Conservation (phyloP, 495 filamentous ascomycete genomes). For the Hypoxylon trugodes region DNA sequence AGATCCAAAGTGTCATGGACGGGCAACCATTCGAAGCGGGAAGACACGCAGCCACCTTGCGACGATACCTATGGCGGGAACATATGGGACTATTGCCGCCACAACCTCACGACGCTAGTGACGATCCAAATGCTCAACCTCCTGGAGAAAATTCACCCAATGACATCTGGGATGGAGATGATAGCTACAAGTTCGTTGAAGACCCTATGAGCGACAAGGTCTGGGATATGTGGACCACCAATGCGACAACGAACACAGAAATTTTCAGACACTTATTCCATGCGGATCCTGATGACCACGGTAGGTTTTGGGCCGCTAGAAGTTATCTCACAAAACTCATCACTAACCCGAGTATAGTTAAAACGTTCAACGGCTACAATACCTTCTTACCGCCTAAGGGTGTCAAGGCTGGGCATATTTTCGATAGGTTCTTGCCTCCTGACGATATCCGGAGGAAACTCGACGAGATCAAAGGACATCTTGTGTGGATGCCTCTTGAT, state of each 20-base stretch:
- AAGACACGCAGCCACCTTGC: slow-evolving; percentile 79
- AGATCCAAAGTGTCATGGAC: slow-evolving; percentile 79
- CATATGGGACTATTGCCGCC: slow-evolving; percentile 85
- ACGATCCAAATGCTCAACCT: slow-evolving; percentile 83
- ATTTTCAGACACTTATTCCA: slow-evolving; percentile 91
- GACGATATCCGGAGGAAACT: slow-evolving; percentile 77
- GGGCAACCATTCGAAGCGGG: slow-evolving; percentile 78
- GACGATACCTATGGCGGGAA: slow-evolving; percentile 90
- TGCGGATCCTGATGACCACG: slow-evolving; percentile 88
- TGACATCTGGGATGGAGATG: slow-evolving; percentile 66
- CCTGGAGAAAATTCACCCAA: slow-evolving; percentile 77
- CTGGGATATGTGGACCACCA: slow-evolving; percentile 84
- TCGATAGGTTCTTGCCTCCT: slow-evolving; percentile 74
- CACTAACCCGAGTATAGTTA: slow-evolving; percentile 57
- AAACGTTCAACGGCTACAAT: slow-evolving; percentile 90
- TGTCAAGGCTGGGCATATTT: slow-evolving; percentile 84
- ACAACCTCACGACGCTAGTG: slow-evolving; percentile 72
- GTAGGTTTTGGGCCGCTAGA: slow-evolving; percentile 46
- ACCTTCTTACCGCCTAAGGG: slow-evolving; percentile 72
- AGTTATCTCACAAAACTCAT: background rate
- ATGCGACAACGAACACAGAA: slow-evolving; percentile 80
- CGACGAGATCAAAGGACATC: slow-evolving; percentile 81
- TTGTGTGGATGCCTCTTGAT: slow-evolving; percentile 95
- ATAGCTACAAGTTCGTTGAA: slow-evolving; percentile 76
- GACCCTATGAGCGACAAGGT: slow-evolving; percentile 83